phyloP scores from a whole-genome alignment of 805 yeast genomes.

The Candida sanyiensis region DNA sequence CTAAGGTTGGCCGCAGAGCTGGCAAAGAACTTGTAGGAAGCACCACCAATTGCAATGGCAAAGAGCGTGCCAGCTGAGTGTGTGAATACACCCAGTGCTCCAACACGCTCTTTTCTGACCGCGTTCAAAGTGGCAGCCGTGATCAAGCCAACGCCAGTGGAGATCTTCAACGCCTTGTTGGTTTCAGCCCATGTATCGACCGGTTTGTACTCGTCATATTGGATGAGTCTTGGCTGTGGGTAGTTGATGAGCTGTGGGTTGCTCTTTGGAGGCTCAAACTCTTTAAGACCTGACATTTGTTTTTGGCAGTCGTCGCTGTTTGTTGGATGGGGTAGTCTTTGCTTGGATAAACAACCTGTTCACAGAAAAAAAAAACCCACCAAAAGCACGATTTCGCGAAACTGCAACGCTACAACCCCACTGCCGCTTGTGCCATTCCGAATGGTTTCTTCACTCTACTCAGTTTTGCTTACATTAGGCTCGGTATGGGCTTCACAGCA shows the following conservation, averaged over 20 bases:
- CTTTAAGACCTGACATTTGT: conserved; percentile 6
- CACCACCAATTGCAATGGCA: conserved; percentile 45
- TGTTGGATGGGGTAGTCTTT: background rate
- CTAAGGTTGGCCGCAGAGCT: conserved; percentile 52
- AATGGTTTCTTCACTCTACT: no score
- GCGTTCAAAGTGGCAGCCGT: conserved; percentile 44
- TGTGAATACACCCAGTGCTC: conserved; percentile 31
- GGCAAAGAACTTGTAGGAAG: conserved; percentile 38
- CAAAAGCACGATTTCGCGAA: conserved; percentile 2
- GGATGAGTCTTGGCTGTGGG: conserved; percentile 20
- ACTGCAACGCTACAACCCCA: no score
- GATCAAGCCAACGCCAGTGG: conserved; percentile 41
- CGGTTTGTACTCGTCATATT: conserved; percentile 46
- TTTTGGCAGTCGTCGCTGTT: background rate
- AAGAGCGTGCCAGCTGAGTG: conserved; percentile 29
- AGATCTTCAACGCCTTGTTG: conserved; percentile 39
- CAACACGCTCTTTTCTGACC: conserved; percentile 36
- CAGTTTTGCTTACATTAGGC: no score
- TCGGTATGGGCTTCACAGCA: conserved; percentile 7
- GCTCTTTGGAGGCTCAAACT: conserved; percentile 5
- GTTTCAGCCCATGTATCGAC: conserved; percentile 50
- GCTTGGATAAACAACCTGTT: no score
- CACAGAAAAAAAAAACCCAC: background rate
- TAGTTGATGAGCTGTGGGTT: conserved; percentile 14
- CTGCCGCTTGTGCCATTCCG: no score